phyloP scores from a whole-genome alignment of 73 alveolate species.

The Symbiodinium pilosum region DNA sequence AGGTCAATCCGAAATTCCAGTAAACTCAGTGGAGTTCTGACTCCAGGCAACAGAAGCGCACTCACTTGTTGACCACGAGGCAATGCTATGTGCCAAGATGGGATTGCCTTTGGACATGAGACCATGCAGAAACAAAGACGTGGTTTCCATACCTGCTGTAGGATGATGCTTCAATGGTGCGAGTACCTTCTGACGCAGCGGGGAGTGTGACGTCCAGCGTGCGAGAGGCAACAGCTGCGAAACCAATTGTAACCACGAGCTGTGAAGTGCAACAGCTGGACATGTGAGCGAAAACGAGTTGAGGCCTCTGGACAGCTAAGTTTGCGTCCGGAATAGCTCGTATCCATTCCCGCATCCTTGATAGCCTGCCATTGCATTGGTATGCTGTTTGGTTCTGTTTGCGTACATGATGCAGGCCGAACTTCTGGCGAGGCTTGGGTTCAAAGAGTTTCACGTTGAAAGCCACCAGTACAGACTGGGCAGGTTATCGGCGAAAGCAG shows the following conservation, averaged over 20 bases:
- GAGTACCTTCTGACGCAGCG: not conserved
- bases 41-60: not conserved
- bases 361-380: too few species aligned
- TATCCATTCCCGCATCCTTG: too few species aligned
- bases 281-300: too few species aligned
- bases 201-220: not conserved
- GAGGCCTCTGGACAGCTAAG: not conserved
- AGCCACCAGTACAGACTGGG: not conserved
- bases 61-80: not conserved
- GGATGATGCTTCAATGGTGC: not conserved
- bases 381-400: not conserved
- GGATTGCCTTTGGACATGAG: not conserved
- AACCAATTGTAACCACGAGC: too few species aligned
- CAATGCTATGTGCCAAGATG: not conserved
- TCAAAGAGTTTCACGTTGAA: not conserved
- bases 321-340: not conserved
- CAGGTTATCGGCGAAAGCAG: not conserved
- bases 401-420: not conserved
- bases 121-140: not conserved
- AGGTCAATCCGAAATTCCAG: not conserved
- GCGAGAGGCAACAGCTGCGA: not conserved
- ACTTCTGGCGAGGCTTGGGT: conserved; percentile 7
- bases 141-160: not conserved
- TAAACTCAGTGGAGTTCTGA: too few species aligned
- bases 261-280: too few species aligned